Evolutionary conservation across 805 yeast species (phyloP), one percentile per base, ranked within the genome.

Genomic region (Lachancea cidri): DNA sequence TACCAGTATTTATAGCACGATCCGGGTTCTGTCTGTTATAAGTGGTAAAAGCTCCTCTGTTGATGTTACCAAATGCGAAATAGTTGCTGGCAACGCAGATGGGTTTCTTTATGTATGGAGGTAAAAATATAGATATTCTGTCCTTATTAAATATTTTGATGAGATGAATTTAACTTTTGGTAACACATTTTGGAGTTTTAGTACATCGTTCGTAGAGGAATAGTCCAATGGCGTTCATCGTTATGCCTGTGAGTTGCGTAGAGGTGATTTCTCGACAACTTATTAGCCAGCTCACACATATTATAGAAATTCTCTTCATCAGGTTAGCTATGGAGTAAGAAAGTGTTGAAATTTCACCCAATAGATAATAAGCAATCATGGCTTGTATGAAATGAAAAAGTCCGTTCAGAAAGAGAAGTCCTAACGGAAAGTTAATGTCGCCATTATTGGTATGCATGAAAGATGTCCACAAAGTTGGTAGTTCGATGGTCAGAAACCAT

Each of bases 271-370:
- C 50, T 17, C 71, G 73, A 18, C 81, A 81, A 29, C 71, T 73
- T 70, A 73, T 75, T 31, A 83, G 44, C 67, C 89, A 84, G 52
- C 95, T 85, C 1, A 82, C 81, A 1, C 83, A 73, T 33, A 88
- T 87, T 22, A 88, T 77, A 1, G 86, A 83, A n/a, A 88, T 83
- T 54, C 95, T 77, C 65, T 88, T 88, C 77, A 88, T 75, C 76
- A 88, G 74, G 33, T 86, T 79, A 2, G 96, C 95, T 43, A 88
- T 81, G 2, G 94, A 83, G 63, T 86, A 88, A 2, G 93, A 77
- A 9, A 88, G 80, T 0, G 96, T 86, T 2, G 95, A 84, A 4
- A 88, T 73, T 56, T 81, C 75, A 16, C 95, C 93, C 34, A 88
- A 65, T 24, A 88, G 68, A 64, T 84, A 86, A 62, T 85, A 86